These are phyloP conservation scores for Fulvia fulva DNA, from an alignment of 2,329 filamentous ascomycete genomes.

Conservation along the genomic window DNA sequence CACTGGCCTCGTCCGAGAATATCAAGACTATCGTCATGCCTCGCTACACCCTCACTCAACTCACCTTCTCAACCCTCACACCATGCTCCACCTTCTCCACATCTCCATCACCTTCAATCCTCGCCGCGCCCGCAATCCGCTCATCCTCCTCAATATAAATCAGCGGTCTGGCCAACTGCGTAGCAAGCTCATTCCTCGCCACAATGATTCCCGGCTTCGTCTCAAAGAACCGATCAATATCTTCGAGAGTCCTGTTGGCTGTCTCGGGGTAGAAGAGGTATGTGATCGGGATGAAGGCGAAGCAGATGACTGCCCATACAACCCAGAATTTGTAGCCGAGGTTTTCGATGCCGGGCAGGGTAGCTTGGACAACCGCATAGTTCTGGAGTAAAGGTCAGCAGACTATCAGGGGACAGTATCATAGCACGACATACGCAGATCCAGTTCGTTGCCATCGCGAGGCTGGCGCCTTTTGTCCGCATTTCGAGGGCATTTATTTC, in stretches of 20 bases:
- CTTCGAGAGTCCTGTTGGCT: slow-evolving; percentile 44
- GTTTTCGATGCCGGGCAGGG: slow-evolving; percentile 35
- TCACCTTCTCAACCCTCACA: slow-evolving; percentile 21
- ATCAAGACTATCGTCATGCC: too few relatives aligned
- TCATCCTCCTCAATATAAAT: slow-evolving; percentile 23
- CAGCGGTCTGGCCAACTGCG: slow-evolving; percentile 18
- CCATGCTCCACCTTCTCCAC: slow-evolving; percentile 11
- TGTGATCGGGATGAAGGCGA: slow-evolving; percentile 49
- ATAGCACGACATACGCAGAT: slow-evolving; percentile 24
- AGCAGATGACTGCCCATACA: slow-evolving; percentile 54
- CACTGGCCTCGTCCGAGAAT: too few relatives aligned
- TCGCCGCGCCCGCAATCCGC: slow-evolving; percentile 12
- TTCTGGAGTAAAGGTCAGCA: neutral
- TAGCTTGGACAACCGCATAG: slow-evolving; percentile 16
- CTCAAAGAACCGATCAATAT: slow-evolving; percentile 35
- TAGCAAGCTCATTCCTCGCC: slow-evolving; percentile 18
- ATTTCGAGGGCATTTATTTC: slow-evolving; percentile 29
- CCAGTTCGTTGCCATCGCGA: slow-evolving; percentile 52
- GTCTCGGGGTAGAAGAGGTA: slow-evolving; percentile 55
- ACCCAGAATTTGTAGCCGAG: slow-evolving; percentile 53
- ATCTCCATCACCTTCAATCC: neutral
- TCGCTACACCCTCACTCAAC: too few relatives aligned
- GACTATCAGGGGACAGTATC: neutral
- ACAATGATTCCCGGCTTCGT: slow-evolving; percentile 20
- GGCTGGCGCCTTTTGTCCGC: slow-evolving; percentile 23